Base-by-base conservation (phyloP, 164 flowering plant species). In the grape (Vitis vinifera) region DNA sequence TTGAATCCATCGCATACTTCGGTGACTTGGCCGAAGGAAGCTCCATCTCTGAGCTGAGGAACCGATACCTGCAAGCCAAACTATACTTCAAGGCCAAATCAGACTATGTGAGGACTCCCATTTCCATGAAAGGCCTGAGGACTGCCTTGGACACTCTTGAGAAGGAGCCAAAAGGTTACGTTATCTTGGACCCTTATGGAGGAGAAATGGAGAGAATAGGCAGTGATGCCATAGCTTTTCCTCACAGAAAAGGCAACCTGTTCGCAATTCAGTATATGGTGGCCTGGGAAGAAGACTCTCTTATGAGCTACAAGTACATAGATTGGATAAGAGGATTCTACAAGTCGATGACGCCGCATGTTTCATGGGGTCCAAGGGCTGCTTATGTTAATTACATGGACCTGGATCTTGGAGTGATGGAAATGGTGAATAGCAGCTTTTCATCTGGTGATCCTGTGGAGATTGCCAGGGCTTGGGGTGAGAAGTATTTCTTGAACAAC, bases 341-440 rank as follows among this genome's bases (percentile, higher is more conserved):
- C 27, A 58, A 66, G 30, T 69, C 73, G 9, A 81, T 87, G 90
- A 69, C 79, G 10, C 80, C 76, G 0, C 77, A 62, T 68, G 88
- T 83, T 17, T 81, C 90, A n/a, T 48, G 60, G 37, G 66, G 66
- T 31, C 90, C 90, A n/a, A 77, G 90, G 60, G 84, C 86, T 9
- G 88, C 88, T 19, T 85, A 85, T 53, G 59, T 81, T 5, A 87
- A 87, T 66, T 87, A 85, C 75, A 59, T 81, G 66, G 90, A 87
- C 49, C 62, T 76, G 71, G 90, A 86, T 50, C 78, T 86, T 44
- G 90, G 90, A 4, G 75, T 72, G 3, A 70, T 37, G 44, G 44
- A 37, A 37, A 37, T 37, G 44, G 44, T 57, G 71, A 55, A 69
- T 12, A 8, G 9, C 5, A 67, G 49, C 9, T 55, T 27, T 19